Conservation (phyloP, 2,329 filamentous ascomycete species). For the Penicillium expansum region DNA sequence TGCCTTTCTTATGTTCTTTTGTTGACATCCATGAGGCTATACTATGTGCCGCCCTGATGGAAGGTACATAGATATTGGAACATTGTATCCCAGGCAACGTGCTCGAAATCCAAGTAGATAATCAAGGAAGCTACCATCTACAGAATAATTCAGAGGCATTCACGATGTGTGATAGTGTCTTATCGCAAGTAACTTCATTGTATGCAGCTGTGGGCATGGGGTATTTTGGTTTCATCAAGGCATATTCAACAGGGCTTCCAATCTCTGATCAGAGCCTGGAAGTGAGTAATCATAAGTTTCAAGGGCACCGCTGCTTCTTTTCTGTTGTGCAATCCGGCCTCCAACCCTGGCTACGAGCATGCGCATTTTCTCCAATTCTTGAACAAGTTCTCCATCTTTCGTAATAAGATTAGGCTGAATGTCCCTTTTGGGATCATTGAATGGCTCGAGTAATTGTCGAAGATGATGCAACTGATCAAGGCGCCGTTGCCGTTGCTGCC, state of each 20-base stretch:
- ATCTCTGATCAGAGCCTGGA: constrained; percentile 32
- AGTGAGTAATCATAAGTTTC: constrained; percentile 23
- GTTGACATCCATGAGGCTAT: not conserved
- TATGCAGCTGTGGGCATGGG: not conserved
- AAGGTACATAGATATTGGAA: constrained; percentile 8
- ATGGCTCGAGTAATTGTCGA: constrained; percentile 48
- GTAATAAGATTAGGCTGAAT: constrained; percentile 57
- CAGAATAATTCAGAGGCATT: not conserved
- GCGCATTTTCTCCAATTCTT: constrained; percentile 51
- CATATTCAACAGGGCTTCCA: constrained; percentile 41
- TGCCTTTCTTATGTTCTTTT: not conserved
- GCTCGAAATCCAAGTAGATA: not conserved
- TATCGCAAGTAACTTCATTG: not conserved
- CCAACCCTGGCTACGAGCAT: constrained; percentile 47
- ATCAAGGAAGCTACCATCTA: not conserved
- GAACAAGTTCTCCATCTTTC: constrained; percentile 49
- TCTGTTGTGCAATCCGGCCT: constrained; percentile 35
- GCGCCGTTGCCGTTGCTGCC: constrained; percentile 47
- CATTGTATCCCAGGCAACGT: not conserved
- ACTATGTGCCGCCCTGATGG: constrained; percentile 6
- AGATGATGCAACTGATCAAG: constrained; percentile 49
- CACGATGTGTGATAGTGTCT: not conserved
- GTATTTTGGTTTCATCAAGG: constrained; percentile 25
- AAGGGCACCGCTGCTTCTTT: constrained; percentile 14
- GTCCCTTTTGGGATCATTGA: constrained; percentile 48